Evolutionary conservation across 1,284 basidiomycete species (phyloP).

Genomic region (Termitomyces sp.): DNA sequence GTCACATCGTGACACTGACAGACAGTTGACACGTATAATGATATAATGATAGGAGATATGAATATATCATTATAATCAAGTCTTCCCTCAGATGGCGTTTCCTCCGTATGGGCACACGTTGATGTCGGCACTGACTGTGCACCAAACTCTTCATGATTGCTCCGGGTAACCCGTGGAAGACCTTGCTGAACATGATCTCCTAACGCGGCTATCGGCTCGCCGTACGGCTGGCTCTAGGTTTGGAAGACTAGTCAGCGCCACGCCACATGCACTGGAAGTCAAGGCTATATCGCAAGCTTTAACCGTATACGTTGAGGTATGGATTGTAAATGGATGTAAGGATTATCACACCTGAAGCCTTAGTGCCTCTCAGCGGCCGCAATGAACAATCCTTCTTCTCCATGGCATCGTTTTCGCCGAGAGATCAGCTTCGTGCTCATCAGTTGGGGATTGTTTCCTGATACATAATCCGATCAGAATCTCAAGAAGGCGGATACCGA

Average conservation of each 20-base stretch:
- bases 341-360: neutral
- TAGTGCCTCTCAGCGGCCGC: conserved; percentile 3
- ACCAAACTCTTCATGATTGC: neutral
- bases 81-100: neutral
- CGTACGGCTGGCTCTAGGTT: neutral
- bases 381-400: neutral
- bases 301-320: neutral
- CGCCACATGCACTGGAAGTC: conserved; percentile 4
- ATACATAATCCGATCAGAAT: conserved; percentile 25
- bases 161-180: neutral
- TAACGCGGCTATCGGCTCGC: neutral
- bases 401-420: conserved; percentile 10
- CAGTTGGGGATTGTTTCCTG: conserved; percentile 13
- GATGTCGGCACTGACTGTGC: neutral
- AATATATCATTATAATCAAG: neutral
- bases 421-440: conserved; percentile 14
- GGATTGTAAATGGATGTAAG: neutral
- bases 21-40: neutral
- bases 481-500: conserved; percentile 20
- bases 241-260: conserved; percentile 5
- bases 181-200: neutral
- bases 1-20: neutral
- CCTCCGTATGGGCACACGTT: neutral
- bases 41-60: neutral
- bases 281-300: neutral